phyloP scores from a whole-genome alignment of 2,329 filamentous ascomycete species.

The Domatiomyces globalis region DNA sequence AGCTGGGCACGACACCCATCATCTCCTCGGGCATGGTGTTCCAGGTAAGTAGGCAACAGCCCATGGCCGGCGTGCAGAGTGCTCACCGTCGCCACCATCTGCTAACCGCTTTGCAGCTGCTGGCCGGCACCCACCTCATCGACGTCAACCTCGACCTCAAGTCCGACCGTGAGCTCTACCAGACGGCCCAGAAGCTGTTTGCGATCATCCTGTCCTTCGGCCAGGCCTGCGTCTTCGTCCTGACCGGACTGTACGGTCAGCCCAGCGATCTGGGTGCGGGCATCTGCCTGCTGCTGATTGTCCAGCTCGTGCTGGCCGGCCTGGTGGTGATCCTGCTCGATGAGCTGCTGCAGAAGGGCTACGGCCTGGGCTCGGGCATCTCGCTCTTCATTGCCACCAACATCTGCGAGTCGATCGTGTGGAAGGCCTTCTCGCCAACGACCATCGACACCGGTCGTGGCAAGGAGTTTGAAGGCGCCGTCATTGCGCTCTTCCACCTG shows the following conservation, averaged over 20 bases:
- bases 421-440: constrained; percentile 98
- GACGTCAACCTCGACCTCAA: constrained; percentile 99
- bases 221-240: constrained; percentile 94
- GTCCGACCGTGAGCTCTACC: constrained; percentile 98
- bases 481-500: constrained; percentile 95
- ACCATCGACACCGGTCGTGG: constrained; percentile 99
- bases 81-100: neutral
- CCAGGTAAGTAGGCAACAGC: constrained; percentile 42
- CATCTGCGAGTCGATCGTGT: constrained; percentile 99
- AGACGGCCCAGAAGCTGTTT: constrained; percentile 97
- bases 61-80: neutral
- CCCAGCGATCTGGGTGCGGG: constrained; percentile 93
- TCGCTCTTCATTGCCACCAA: constrained; percentile 99
- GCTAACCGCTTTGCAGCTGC: constrained; percentile 42
- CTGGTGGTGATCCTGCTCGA: constrained; percentile 98
- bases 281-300: constrained; percentile 94
- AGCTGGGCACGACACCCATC: constrained; percentile 93
- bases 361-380: constrained; percentile 95
- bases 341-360: constrained; percentile 98
- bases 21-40: constrained; percentile 99
- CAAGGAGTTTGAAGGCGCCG: constrained; percentile 95
- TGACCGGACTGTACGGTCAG: constrained; percentile 93
- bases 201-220: constrained; percentile 96
- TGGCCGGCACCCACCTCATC: constrained; percentile 97
- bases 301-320: constrained; percentile 93